Percentiles rank a stretch among this genome's conserved stretches.
phyloP scores from a whole-genome alignment of 2,329 filamentous ascomycete genomes.

The Fusarium tuaranense region DNA sequence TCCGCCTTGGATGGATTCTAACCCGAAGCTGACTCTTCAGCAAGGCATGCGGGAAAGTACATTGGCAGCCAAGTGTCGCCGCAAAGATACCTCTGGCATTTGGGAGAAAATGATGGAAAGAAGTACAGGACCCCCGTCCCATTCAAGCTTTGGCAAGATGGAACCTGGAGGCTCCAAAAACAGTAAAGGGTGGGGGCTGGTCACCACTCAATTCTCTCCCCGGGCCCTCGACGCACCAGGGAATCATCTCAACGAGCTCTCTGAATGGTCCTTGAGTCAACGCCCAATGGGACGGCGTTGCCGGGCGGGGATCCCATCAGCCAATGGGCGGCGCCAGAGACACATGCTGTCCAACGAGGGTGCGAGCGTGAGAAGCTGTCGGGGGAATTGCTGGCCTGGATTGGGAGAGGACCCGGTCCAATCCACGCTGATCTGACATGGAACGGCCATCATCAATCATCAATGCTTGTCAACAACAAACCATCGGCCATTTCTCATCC shows the following conservation, averaged over 20 bases:
- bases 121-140: constrained; percentile 20
- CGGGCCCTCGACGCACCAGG: constrained; percentile 16
- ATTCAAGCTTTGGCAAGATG: constrained; percentile 33
- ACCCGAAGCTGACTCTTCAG: constrained; percentile 8
- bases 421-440: constrained; percentile 37
- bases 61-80: constrained; percentile 31
- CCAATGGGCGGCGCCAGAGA: constrained; percentile 20
- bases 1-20: constrained; percentile 12
- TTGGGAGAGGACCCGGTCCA: constrained; percentile 21
- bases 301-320: constrained; percentile 1
- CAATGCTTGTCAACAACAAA: constrained; percentile 24
- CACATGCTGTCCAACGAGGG: constrained; percentile 27
- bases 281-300: constrained; percentile 30
- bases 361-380: constrained; percentile 12
- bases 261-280: constrained; percentile 8
- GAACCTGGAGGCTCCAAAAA: constrained; percentile 18
- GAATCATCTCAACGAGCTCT: constrained; percentile 4
- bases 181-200: constrained; percentile 18
- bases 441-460: constrained; percentile 9
- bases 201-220: constrained; percentile 13
- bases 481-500: constrained; percentile 3
- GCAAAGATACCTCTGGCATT: constrained; percentile 34
- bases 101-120: constrained; percentile 15
- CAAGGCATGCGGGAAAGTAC: constrained; percentile 21
- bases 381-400: constrained; percentile 8